Base-by-base conservation (phyloP, 805 yeast species). In the Ogataea nitratoaversa region DNA sequence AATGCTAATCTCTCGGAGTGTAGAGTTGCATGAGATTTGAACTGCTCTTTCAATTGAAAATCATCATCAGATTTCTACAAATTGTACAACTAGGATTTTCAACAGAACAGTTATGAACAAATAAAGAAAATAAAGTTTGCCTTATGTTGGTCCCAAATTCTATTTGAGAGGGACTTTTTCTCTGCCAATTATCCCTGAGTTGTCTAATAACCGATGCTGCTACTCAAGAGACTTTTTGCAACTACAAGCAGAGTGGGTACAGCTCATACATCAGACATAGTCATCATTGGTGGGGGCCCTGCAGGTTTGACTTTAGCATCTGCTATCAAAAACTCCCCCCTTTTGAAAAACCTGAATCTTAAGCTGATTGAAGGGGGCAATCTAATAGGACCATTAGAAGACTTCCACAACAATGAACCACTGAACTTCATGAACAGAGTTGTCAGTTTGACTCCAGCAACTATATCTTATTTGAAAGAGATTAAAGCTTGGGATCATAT, bases 261-360 rank as follows among this genome's bases (percentile, higher is more conserved):
- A 27, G 31, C 40, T 11, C 44, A 36, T 25, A 29, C 56, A 22
- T 66, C 73, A 22, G 97, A 91, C 61, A 76, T 93, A 17, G 81
- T 87, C 7, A 84, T 93, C 39, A 84, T 93, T 28, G 99, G 99
- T 28, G 98, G 95, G 7, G 99, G 99, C 0, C 96, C 98, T 1
- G 98, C 98, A 1, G 99, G 99, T 0, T 66, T 93, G 41, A 82
- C 96, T 2, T 66, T 93, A 28, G 81, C 93, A 5, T 75, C 95
- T 0, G 95, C 95, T 0, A 63, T 91, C 42, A 84, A 85, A 57
- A 71, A 72, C 48, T 82, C 89, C 1, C 78, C 82, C 3, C 59
- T 70, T 17, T 75, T 95, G 4, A 67, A 64, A 22, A 67, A 76
- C 36, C 71, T 88, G 32, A 70, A 71, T 34, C 74, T 91, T 36